Conservation (phyloP, 257 asterid species). For the Ilex aquifolium region DNA sequence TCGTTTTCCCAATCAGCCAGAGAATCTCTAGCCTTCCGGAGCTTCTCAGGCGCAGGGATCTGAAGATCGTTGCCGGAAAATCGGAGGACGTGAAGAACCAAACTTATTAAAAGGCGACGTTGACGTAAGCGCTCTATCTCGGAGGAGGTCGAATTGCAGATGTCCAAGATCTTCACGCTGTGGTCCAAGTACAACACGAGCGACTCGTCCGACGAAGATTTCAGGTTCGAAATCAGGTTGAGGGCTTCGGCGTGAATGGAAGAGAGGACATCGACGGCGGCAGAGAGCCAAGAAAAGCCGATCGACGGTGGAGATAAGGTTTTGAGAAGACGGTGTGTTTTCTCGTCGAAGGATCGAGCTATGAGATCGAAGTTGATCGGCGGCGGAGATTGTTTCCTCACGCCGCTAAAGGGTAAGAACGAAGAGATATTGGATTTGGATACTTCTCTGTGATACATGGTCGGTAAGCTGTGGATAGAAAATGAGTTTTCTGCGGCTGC, state of each 20-base stretch:
- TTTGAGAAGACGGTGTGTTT: neutral
- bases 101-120: neutral
- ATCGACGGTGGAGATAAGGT: neutral
- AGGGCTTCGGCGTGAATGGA: neutral
- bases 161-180: conserved; percentile 1
- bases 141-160: neutral
- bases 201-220: neutral
- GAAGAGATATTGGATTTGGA: too few species aligned
- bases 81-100: neutral
- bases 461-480: too few species aligned
- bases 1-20: neutral
- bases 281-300: neutral
- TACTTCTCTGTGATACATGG: too few species aligned
- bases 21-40: neutral
- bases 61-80: neutral
- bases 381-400: neutral
- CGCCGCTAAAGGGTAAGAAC: too few species aligned
- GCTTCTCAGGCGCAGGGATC: neutral
- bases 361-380: neutral
- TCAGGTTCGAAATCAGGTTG: neutral
- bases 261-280: neutral
- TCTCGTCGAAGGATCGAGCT: neutral
- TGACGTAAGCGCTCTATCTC: neutral
- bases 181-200: neutral
- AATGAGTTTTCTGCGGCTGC: too few species aligned